A percentile compares a stretch with the other conserved stretches of the same genome.
These are phyloP conservation scores for Tuber umbilicatum DNA, from an alignment of 495 filamentous ascomycete genomes.

Conservation along the genomic window DNA sequence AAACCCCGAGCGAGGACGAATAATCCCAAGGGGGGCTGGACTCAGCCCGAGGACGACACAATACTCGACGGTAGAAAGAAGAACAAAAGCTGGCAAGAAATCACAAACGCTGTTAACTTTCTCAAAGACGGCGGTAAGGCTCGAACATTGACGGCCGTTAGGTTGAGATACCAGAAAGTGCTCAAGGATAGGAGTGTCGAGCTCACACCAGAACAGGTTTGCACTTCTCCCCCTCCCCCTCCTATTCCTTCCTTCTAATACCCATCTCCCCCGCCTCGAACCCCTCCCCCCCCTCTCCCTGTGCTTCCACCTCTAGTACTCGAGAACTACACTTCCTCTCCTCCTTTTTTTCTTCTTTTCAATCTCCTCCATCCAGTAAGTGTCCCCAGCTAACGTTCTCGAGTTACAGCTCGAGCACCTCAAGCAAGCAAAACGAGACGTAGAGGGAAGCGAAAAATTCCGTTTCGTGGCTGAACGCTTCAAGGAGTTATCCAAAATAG, in stretches of 20 bases:
- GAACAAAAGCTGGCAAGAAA: slow-evolving; percentile 22
- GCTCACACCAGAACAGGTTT: slow-evolving; percentile 20
- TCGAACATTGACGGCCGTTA: slow-evolving; percentile 23
- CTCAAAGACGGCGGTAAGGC: slow-evolving; percentile 10
- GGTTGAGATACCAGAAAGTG: slow-evolving; percentile 26
- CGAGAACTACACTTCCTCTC: background rate
- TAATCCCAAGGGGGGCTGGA: slow-evolving; percentile 23
- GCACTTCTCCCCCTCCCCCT: background rate
- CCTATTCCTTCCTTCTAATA: background rate
- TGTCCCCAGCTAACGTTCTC: slow-evolving; percentile 5
- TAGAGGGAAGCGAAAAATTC: slow-evolving; percentile 25
- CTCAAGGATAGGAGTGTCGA: slow-evolving; percentile 23
- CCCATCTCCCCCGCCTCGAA: background rate
- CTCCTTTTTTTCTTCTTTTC: background rate
- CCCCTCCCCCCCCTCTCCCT: background rate
- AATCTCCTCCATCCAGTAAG: background rate
- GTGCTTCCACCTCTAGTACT: background rate
- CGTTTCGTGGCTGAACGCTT: slow-evolving; percentile 17
- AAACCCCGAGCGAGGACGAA: slow-evolving; percentile 11
- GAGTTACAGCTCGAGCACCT: slow-evolving; percentile 14
- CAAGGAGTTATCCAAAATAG: slow-evolving; percentile 21
- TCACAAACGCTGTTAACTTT: slow-evolving; percentile 17
- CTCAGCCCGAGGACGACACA: slow-evolving; percentile 18
- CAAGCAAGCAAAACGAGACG: slow-evolving; percentile 16
- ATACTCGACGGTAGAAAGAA: slow-evolving; percentile 20